phyloP scores from a whole-genome alignment of 306 rosid species.

The Corylus americana region DNA sequence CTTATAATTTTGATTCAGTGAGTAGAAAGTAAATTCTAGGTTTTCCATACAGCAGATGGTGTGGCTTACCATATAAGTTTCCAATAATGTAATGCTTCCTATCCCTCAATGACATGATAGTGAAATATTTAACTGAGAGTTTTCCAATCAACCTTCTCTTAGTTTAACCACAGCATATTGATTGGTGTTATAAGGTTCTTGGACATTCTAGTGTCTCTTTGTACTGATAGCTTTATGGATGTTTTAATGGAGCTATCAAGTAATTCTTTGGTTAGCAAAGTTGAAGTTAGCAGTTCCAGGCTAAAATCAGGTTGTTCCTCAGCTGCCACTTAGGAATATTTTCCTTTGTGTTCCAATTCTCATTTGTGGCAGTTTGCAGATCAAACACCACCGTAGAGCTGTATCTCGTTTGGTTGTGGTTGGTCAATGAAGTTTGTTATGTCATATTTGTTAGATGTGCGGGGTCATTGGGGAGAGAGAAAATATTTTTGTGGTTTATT shows the following conservation, averaged over 20 bases:
- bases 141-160: not conserved
- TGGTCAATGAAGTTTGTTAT: conserved; percentile 2
- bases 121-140: not conserved
- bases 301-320: not conserved
- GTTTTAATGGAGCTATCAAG: not conserved
- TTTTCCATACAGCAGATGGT: not conserved
- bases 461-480: not conserved
- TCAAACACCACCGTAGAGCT: conserved; percentile 3
- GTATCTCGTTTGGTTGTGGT: conserved; percentile 8
- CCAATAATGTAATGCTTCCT: not conserved
- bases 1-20: not conserved
- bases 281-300: not conserved
- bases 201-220: not conserved
- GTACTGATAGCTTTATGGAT: not conserved
- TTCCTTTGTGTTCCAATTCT: conserved; percentile 3
- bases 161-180: not conserved
- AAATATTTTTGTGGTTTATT: conserved; percentile 11
- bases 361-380: conserved; percentile 3
- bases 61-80: not conserved
- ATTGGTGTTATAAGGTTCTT: not conserved
- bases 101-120: not conserved
- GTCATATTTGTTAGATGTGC: not conserved
- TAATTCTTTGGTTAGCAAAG: not conserved
- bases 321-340: conserved; percentile 1
- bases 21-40: not conserved